Percentiles rank a stretch among this genome's conserved stretches.
These are phyloP conservation scores for Golubevia sp. DNA, from an alignment of 1,284 basidiomycete genomes.

Conservation along the genomic window DNA sequence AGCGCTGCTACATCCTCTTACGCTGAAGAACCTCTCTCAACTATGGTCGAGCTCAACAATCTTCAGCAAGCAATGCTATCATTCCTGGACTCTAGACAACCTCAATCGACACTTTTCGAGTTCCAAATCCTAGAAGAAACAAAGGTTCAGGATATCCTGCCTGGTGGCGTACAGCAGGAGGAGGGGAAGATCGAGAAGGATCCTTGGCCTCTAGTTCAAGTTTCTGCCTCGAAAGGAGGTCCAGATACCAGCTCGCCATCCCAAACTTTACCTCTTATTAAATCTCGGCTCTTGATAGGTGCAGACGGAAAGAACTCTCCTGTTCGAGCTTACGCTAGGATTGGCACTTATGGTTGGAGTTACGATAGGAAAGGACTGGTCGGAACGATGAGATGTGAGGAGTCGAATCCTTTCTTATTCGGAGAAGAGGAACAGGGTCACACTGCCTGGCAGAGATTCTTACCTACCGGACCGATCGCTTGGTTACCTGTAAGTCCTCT, in stretches of 20 bases:
- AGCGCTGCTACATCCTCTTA: background rate
- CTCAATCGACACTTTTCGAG: background rate
- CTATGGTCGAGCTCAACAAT: constrained; percentile 56
- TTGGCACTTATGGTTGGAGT: constrained; percentile 86
- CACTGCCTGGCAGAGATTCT: constrained; percentile 90
- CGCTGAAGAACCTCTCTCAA: constrained; percentile 23
- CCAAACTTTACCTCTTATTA: constrained; percentile 3
- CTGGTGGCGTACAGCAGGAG: constrained; percentile 17
- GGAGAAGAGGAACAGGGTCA: constrained; percentile 22
- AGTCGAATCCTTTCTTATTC: constrained; percentile 68
- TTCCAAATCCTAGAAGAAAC: constrained; percentile 41
- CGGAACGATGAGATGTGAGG: constrained; percentile 71
- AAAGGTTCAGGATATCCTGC: constrained; percentile 35
- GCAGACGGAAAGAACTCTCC: constrained; percentile 96
- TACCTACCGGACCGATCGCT: constrained; percentile 92
- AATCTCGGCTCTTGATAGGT: constrained; percentile 71
- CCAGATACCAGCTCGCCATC: background rate
- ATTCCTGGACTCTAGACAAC: constrained; percentile 14
- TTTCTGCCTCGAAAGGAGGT: constrained; percentile 1
- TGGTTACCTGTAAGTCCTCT: constrained; percentile 72
- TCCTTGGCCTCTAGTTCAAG: constrained; percentile 29
- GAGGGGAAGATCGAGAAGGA: constrained; percentile 54
- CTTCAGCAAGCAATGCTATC: constrained; percentile 55
- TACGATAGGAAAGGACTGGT: constrained; percentile 91
- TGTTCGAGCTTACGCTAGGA: constrained; percentile 82